Evolutionary conservation across 176 grass and related monocot genomes (phyloP).

Genomic region (Panicum miliaceum): DNA sequence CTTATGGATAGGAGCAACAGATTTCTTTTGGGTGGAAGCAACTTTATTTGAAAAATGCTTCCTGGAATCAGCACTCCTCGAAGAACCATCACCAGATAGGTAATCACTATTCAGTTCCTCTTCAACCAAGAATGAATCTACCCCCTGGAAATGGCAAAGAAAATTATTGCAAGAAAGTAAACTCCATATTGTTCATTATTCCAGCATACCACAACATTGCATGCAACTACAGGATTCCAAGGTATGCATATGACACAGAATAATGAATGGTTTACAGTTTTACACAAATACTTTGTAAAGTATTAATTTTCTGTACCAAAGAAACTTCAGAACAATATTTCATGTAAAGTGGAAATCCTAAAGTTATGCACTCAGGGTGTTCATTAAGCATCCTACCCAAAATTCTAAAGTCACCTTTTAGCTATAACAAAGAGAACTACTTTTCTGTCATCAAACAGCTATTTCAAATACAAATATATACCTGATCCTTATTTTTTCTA

Average conservation of each 20-base stretch:
- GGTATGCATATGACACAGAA: constrained; percentile 17
- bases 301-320: constrained; percentile 8
- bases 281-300: constrained; percentile 13
- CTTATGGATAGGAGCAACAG: constrained; percentile 58
- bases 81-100: constrained; percentile 81
- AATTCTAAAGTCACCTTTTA: background rate
- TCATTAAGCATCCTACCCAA: constrained; percentile 18
- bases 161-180: constrained; percentile 46
- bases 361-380: background rate
- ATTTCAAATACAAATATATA: constrained; percentile 39
- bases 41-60: constrained; percentile 69
- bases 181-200: constrained; percentile 17
- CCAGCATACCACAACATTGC: constrained; percentile 6
- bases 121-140: constrained; percentile 63
- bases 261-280: constrained; percentile 17
- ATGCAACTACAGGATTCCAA: background rate
- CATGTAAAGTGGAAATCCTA: constrained; percentile 31
- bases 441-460: constrained; percentile 7
- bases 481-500: constrained; percentile 65
- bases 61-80: constrained; percentile 74
- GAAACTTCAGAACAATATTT: constrained; percentile 1
- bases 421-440: background rate
- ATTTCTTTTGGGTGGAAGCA: constrained; percentile 56
- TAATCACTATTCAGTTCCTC: constrained; percentile 77
- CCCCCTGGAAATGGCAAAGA: constrained; percentile 59